These are phyloP conservation scores for Pythium utonaiense DNA, from an alignment of 352 stramenopile species.

Conservation along the genomic window DNA sequence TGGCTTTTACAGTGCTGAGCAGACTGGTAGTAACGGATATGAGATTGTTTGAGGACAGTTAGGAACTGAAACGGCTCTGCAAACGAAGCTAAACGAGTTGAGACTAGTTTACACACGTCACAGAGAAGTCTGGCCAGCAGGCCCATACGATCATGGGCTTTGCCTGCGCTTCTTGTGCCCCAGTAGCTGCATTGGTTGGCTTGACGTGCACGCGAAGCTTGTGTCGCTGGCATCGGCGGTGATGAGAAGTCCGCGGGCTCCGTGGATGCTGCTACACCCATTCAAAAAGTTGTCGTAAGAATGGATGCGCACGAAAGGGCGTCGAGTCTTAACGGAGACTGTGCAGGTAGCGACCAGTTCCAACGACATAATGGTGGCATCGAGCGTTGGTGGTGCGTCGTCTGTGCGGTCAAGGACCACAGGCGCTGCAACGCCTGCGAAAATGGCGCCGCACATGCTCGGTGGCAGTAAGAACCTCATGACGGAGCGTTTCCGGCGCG, in stretches of 20 bases:
- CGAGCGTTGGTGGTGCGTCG: constrained; percentile 5
- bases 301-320: constrained; percentile 1
- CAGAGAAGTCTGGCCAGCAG: no score
- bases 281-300: no score
- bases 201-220: no score
- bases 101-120: no score
- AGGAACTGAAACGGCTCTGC: background rate
- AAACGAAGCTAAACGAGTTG: no score
- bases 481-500: constrained; percentile 50
- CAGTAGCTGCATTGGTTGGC: no score
- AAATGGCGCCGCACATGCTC: constrained; percentile 37
- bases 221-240: no score
- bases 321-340: background rate
- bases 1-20: background rate
- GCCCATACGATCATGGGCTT: no score
- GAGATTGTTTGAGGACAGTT: background rate
- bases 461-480: constrained; percentile 67
- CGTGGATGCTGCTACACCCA: no score
- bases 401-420: constrained; percentile 8
- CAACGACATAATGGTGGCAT: constrained; percentile 5
- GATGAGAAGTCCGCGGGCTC: no score
- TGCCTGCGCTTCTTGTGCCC: no score
- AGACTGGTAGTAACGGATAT: background rate
- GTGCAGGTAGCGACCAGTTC: no score
- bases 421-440: constrained; percentile 1